Evolutionary conservation across 345 rosid species (phyloP).

Genomic region (Eucalyptus regnans): DNA sequence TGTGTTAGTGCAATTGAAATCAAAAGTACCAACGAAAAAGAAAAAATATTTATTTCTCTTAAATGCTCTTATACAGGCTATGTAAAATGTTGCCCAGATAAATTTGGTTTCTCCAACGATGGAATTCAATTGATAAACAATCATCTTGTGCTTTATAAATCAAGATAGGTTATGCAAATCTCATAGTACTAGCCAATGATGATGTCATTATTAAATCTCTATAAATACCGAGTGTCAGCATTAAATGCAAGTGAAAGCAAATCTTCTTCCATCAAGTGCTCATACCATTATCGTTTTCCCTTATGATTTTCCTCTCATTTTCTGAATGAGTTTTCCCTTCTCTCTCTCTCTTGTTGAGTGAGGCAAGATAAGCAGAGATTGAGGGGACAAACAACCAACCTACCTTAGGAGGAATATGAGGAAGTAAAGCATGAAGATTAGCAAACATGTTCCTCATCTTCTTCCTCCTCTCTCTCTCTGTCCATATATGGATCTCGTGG

Average conservation of each 20-base stretch:
- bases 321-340: not conserved
- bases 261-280: not conserved
- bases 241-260: not conserved
- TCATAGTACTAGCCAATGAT: not conserved
- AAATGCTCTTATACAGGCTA: not conserved
- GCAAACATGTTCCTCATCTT: constrained; percentile 54
- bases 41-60: not conserved
- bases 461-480: constrained; percentile 55
- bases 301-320: not conserved
- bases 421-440: constrained; percentile 41
- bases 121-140: not conserved
- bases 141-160: not conserved
- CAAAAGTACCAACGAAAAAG: not conserved
- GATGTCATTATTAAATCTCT: not conserved
- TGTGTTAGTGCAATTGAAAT: not conserved
- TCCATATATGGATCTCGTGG: constrained; percentile 33
- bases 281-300: not conserved
- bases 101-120: not conserved
- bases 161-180: not conserved
- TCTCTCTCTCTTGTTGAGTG: not conserved
- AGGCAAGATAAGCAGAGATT: not conserved
- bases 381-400: not conserved
- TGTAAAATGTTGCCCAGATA: not conserved
- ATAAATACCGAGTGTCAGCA: not conserved
- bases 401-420: constrained; percentile 41